Base-by-base conservation (phyloP, 768 basidiomycete species). In the Coprinopsis marcescibilis region DNA sequence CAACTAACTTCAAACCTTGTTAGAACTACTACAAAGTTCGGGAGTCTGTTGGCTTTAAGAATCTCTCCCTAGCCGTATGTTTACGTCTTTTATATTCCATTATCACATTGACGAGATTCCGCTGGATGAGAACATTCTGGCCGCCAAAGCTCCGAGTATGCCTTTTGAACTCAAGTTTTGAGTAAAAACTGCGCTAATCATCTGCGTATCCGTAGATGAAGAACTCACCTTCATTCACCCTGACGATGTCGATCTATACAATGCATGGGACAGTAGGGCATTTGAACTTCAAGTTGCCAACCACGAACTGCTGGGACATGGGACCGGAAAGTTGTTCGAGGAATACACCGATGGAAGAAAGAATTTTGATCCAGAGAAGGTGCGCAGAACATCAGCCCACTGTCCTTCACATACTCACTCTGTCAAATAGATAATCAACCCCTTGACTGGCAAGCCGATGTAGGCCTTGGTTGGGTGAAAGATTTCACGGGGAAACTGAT, bases 241-340 rank as follows among this genome's bases (percentile, higher is more conserved):
- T 8, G 81, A 83, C 49, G 91, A 93, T 57, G 71, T 78, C 19
- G 76, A 72, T 6, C 65, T 88, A 12, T 91, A 86, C 65, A 81
- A 85, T 55, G 68, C 73, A 27, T 92, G 87, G 89, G 85, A 90
- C 50, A 76, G 71, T 27, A 73, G 77, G 14, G 79, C 88, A 0
- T 92, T 92, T 55, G 89, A 92, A 54, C 69, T 94, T 0, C 91
- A 92, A 56, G 90, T 94, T 15, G 91, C 91, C 10, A 91, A 89
- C 58, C 91, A 93, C 60, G 91, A 93, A 55, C 68, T 93, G 1
- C 76, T 92, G 12, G 90, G 90, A 0, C 88, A 93, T 52, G 89
- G 89, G 10, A 83, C 83, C 2, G 90, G 90, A 14, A 89, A 91
- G 58, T 66, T 89, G 0, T 87, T 92, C 59, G 78, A 83, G 56